Evolutionary conservation across 257 asterid genomes (phyloP).

Genomic region (Nyctanthes arbortristis): DNA sequence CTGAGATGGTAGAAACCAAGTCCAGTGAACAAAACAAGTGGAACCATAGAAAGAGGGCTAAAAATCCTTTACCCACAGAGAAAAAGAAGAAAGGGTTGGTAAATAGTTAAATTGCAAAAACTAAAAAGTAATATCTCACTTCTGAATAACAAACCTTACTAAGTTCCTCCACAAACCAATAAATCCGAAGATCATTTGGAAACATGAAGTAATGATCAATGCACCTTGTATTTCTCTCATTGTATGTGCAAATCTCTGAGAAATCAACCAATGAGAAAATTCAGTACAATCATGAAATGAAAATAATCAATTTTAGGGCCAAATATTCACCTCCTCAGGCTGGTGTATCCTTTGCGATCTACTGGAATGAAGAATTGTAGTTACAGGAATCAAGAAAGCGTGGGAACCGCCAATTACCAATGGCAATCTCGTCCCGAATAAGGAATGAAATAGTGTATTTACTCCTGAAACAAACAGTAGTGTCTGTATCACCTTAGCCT

Average conservation of each 20-base stretch:
- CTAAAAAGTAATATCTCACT: not conserved
- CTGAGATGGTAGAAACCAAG: conserved; percentile 75
- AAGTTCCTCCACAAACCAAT: conserved; percentile 72
- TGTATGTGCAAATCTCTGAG: conserved; percentile 64
- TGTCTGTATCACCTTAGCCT: conserved; percentile 67
- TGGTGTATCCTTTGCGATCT: conserved; percentile 27
- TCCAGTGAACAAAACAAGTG: conserved; percentile 68
- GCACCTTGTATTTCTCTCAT: conserved; percentile 84
- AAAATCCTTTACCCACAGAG: conserved; percentile 43
- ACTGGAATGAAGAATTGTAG: conserved; percentile 54
- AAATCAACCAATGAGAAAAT: not conserved
- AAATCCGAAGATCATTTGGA: conserved; percentile 68
- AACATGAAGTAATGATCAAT: conserved; percentile 56
- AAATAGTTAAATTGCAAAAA: not conserved
- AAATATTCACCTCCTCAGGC: conserved; percentile 48
- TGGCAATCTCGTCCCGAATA: conserved; percentile 74
- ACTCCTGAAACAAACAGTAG: conserved; percentile 63
- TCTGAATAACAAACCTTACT: conserved; percentile 43
- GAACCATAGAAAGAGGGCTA: conserved; percentile 69
- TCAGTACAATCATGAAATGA: not conserved
- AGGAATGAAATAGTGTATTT: conserved; percentile 71
- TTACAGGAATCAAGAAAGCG: conserved; percentile 59
- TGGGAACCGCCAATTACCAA: conserved; percentile 66
- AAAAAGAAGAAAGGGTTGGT: not conserved
- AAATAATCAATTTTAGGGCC: not conserved